phyloP scores from a whole-genome alignment of 331 rosid species.

The Arachis monticola region DNA sequence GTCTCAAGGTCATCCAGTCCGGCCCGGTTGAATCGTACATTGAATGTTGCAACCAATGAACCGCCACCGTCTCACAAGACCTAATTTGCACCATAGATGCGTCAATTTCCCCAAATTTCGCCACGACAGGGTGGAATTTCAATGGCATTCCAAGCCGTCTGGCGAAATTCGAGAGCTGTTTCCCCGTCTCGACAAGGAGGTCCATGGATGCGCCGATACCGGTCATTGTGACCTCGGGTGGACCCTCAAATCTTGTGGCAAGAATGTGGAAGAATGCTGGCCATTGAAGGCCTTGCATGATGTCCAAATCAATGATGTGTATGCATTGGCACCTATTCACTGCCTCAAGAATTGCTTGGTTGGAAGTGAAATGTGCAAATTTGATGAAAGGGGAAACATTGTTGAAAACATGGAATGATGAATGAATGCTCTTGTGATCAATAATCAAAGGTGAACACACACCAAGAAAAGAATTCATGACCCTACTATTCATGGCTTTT shows the following conservation, averaged over 20 bases:
- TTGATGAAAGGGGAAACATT: slow-evolving; percentile 81
- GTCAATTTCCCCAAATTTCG: slow-evolving; percentile 55
- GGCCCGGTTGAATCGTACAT: slow-evolving; percentile 79
- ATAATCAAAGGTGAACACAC: slow-evolving; percentile 62
- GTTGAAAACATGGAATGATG: slow-evolving; percentile 74
- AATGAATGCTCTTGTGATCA: slow-evolving; percentile 58
- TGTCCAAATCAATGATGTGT: slow-evolving; percentile 84
- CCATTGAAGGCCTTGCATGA: slow-evolving; percentile 96
- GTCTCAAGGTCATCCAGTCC: slow-evolving; percentile 69
- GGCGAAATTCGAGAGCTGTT: slow-evolving; percentile 65
- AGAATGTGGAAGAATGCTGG: slow-evolving; percentile 83
- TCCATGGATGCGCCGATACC: slow-evolving; percentile 74
- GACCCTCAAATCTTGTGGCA: slow-evolving; percentile 71
- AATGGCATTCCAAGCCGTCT: slow-evolving; percentile 70
- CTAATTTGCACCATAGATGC: slow-evolving; percentile 51
- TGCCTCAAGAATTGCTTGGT: slow-evolving; percentile 85
- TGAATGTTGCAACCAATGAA: slow-evolving; percentile 86
- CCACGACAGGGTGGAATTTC: slow-evolving; percentile 63
- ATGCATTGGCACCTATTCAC: slow-evolving; percentile 53
- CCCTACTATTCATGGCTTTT: slow-evolving; percentile 75
- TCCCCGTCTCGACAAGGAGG: slow-evolving; percentile 67
- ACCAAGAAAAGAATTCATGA: slow-evolving; percentile 76
- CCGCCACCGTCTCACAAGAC: slow-evolving; percentile 65
- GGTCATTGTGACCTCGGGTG: slow-evolving; percentile 68
- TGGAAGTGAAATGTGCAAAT: slow-evolving; percentile 87